Conservation (phyloP, 371 early-diverging fungal genomes). For the Mucor indicus region DNA sequence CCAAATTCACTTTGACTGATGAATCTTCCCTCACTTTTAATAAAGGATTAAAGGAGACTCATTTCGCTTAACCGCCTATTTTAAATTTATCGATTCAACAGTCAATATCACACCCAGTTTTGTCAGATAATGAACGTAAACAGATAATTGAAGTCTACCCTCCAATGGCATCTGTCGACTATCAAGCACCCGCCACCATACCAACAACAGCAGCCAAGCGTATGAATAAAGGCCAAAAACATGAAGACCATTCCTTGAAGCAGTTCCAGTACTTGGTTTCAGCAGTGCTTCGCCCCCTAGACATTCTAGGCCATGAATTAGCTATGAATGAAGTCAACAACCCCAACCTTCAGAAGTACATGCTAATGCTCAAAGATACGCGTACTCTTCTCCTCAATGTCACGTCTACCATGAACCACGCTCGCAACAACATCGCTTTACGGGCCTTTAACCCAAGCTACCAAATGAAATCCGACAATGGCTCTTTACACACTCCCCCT, state of each 20-base stretch:
- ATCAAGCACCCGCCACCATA: slow-evolving; percentile 8
- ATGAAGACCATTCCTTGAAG: slow-evolving; percentile 8
- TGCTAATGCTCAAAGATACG: slow-evolving; percentile 5
- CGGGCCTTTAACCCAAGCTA: slow-evolving; percentile 6
- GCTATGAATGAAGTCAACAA: neutral
- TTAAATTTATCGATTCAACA: too few species aligned
- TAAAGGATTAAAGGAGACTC: too few species aligned
- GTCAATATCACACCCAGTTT: too few species aligned
- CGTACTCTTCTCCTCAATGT: slow-evolving; percentile 3
- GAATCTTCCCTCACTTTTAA: too few species aligned
- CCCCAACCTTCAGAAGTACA: neutral
- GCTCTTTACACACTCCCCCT: neutral
- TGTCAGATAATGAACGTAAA: too few species aligned
- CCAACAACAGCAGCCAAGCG: slow-evolving; percentile 2
- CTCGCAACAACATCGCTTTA: slow-evolving; percentile 11
- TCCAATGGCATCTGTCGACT: too few species aligned
- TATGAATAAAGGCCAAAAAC: slow-evolving; percentile 12
- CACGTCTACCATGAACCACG: slow-evolving; percentile 1
- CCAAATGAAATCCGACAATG: neutral
- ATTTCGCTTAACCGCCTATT: too few species aligned
- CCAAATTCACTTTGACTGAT: too few species aligned
- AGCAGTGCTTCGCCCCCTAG: slow-evolving; percentile 8
- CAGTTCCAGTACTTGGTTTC: slow-evolving; percentile 9
- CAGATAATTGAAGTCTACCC: too few species aligned
- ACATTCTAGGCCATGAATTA: slow-evolving; percentile 6